phyloP scores from a whole-genome alignment of 2,329 filamentous ascomycete species.

The Delphinella strobiligena region DNA sequence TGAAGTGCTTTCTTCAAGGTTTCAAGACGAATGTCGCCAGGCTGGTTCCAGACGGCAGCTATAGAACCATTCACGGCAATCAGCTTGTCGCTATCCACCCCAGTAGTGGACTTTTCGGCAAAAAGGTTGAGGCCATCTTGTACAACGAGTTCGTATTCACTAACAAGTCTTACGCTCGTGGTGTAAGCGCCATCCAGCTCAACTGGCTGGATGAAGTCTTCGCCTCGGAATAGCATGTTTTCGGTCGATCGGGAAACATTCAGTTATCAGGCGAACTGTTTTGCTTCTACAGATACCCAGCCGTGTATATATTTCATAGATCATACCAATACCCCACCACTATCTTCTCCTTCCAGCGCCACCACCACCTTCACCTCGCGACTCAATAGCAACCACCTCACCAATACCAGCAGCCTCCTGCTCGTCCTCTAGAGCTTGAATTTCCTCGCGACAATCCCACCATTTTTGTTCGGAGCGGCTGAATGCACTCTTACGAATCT shows the following conservation, averaged over 20 bases:
- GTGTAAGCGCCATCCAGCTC: conserved; percentile 50
- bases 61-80: conserved; percentile 48
- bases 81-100: conserved; percentile 53
- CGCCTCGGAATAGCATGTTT: not conserved
- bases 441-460: conserved; percentile 97
- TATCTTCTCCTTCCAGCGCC: conserved; percentile 13
- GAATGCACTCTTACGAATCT: conserved; percentile 84
- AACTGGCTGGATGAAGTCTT: conserved; percentile 47
- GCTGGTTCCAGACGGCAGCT: conserved; percentile 48
- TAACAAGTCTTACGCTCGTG: conserved; percentile 49
- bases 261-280: not conserved
- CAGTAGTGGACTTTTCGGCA: conserved; percentile 47
- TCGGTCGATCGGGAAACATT: too few species aligned
- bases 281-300: not conserved
- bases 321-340: not conserved
- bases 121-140: conserved; percentile 49
- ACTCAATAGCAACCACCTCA: conserved; percentile 79
- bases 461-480: conserved; percentile 89
- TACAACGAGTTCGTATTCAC: conserved; percentile 57
- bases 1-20: conserved; percentile 46
- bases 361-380: conserved; percentile 36
- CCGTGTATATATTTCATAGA: not conserved
- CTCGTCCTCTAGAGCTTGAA: conserved; percentile 83
- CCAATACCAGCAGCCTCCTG: conserved; percentile 92
- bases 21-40: conserved; percentile 50